Conservation (phyloP, 805 yeast genomes). For the Yamadazyma sp. region DNA sequence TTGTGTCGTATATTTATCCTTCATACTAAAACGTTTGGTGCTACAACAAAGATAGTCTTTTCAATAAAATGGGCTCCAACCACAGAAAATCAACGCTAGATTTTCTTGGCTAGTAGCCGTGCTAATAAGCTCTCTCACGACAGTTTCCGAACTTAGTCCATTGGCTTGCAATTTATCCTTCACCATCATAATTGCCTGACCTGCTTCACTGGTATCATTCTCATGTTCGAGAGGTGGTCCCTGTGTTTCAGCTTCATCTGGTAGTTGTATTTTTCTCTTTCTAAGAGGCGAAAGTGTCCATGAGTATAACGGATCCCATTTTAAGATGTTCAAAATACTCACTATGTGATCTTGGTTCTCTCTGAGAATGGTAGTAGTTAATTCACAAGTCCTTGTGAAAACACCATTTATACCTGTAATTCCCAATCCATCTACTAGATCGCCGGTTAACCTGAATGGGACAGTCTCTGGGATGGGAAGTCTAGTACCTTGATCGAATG, state of each 20-base stretch:
- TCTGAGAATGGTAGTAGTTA: conserved; percentile 66
- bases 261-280: conserved; percentile 50
- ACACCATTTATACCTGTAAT: conserved; percentile 80
- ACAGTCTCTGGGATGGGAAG: conserved; percentile 89
- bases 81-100: conserved; percentile 72
- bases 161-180: conserved; percentile 63
- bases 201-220: conserved; percentile 68
- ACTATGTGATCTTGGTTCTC: conserved; percentile 65
- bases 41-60: no score
- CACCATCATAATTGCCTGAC: conserved; percentile 72
- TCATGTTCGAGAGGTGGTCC: conserved; percentile 19
- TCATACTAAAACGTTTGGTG: no score
- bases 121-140: conserved; percentile 73
- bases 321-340: conserved; percentile 79
- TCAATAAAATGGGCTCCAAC: conserved; percentile 79
- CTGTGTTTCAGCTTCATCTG: conserved; percentile 26
- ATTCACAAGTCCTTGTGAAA: conserved; percentile 71
- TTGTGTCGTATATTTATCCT: no score
- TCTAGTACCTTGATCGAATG: conserved; percentile 89
- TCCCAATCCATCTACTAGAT: conserved; percentile 87
- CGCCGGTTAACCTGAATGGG: conserved; percentile 88
- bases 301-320: conserved; percentile 89
- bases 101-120: conserved; percentile 71
- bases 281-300: conserved; percentile 86
- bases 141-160: conserved; percentile 79